These are phyloP conservation scores for Ustilago loliicola DNA, from an alignment of 1,284 basidiomycete genomes.

Conservation along the genomic window DNA sequence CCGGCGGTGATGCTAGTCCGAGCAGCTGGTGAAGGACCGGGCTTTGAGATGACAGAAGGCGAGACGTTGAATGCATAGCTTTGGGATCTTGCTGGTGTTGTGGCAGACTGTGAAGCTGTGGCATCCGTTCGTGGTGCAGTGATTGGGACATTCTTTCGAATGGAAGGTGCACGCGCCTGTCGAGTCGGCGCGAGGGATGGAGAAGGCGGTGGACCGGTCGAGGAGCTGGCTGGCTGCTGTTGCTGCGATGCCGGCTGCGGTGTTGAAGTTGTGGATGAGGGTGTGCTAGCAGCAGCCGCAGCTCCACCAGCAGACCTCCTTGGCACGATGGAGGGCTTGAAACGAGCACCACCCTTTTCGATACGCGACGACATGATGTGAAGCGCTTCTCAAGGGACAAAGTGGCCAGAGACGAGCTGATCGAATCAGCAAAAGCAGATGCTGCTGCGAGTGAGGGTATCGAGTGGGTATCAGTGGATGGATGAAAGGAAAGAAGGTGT, in stretches of 20 bases:
- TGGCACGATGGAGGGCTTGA: slow-evolving; percentile 56
- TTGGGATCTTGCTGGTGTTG: slow-evolving; percentile 19
- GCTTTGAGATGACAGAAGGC: slow-evolving; percentile 31
- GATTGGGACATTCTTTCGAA: slow-evolving; percentile 21
- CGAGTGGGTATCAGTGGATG: slow-evolving; percentile 11
- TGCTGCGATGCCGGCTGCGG: slow-evolving; percentile 19
- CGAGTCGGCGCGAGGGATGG: slow-evolving; percentile 23
- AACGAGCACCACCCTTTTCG: slow-evolving; percentile 55
- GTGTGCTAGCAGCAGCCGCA: slow-evolving; percentile 6
- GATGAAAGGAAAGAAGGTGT: slow-evolving; percentile 2
- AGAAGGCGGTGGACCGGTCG: slow-evolving; percentile 24
- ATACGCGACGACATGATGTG: slow-evolving; percentile 56
- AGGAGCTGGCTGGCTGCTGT: slow-evolving; percentile 6
- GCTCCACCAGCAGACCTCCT: slow-evolving; percentile 29
- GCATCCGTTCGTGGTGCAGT: neutral
- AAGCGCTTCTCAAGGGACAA: too few relatives aligned
- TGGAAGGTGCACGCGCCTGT: slow-evolving; percentile 29
- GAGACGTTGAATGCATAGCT: slow-evolving; percentile 51
- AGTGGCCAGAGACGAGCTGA: too few relatives aligned
- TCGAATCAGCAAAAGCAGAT: neutral
- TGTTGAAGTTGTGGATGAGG: slow-evolving; percentile 8
- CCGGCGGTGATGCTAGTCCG: slow-evolving; percentile 18
- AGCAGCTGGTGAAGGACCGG: slow-evolving; percentile 12
- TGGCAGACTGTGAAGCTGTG: neutral
- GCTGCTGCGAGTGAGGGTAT: neutral